Evolutionary conservation across 2,329 filamentous ascomycete species (phyloP), one percentile per base, ranked within the genome.

Genomic region (Fusarium falciforme): DNA sequence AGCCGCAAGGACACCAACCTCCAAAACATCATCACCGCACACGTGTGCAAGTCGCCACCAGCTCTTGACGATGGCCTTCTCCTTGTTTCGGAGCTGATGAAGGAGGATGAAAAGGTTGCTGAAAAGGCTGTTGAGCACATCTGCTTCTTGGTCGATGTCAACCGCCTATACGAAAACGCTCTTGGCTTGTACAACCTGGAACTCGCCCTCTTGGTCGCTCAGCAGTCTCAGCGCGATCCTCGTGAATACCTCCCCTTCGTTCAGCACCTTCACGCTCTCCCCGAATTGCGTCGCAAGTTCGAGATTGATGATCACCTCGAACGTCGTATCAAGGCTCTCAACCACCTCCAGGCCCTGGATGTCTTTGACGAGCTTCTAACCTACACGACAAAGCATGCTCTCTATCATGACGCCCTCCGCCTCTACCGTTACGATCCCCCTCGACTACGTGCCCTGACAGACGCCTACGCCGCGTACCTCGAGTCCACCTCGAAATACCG

Each of bases 41-140:
- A 98, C 79, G 94, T 98, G 38, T 98, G 94, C 89, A 99, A 98
- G 82, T 90, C 87, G 5, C 96, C 96, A 1, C 95, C 96, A 8
- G 96, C 97, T 60, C 89, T 98, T 1, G 94, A 97, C 67, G 92
- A 96, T 70, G 96, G 95, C 4, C 86, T 99, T 60, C 85, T 85
- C 3, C 90, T 98, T 35, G 93, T 98, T 36, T 92, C 94, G 5
- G 89, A 91, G 63, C 85, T 99, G 38, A 89, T 91, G 86, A 87
- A 89, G 64, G 89, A 92, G 74, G 90, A 93, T 59, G 86, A 90
- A 47, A 89, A 91, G 61, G 87, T 95, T 74, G 94, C 94, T 0
- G 96, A 98, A 76, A 93, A 92, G 81, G 96, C 96, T 0, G 93
- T 98, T 25, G 95, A 98, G 80, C 96, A 99, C 79, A 98, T 99